Evolutionary conservation across 1,139 yeast genomes (phyloP).

Genomic region (Candida pseudoviswanathii): DNA sequence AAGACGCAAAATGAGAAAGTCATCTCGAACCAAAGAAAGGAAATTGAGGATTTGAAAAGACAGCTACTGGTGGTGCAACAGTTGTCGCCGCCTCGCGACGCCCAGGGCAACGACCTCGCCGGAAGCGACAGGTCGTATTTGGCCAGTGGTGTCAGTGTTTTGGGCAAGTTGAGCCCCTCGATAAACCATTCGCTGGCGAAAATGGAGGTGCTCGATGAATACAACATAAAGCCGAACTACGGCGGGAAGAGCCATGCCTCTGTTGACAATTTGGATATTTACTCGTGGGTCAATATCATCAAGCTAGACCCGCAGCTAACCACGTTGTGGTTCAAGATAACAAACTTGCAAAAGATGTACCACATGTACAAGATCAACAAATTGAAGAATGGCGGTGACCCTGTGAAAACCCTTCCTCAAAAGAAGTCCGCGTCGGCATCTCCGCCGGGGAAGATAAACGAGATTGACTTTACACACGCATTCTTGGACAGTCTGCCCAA

Average conservation of each 20-base stretch:
- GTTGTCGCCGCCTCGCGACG: conserved; percentile 19
- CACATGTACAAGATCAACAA: conserved; percentile 38
- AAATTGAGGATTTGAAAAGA: conserved; percentile 39
- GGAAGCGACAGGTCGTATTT: conserved; percentile 5
- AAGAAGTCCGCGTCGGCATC: conserved; percentile 9
- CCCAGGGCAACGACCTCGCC: not conserved
- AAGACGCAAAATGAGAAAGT: conserved; percentile 26
- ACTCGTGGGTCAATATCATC: conserved; percentile 44
- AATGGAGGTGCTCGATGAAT: conserved; percentile 25
- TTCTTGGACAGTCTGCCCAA: conserved; percentile 7
- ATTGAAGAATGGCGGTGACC: conserved; percentile 10
- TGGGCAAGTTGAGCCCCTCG: conserved; percentile 21
- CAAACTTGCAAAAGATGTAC: conserved; percentile 44
- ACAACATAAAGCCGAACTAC: conserved; percentile 4
- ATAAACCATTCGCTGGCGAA: conserved; percentile 16
- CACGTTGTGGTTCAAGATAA: conserved; percentile 44
- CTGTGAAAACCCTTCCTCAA: conserved; percentile 4
- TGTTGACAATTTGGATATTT: conserved; percentile 18
- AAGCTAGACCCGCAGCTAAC: conserved; percentile 46
- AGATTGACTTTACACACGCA: conserved; percentile 32
- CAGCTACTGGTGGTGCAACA: conserved; percentile 33
- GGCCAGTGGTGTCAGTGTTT: conserved; percentile 14
- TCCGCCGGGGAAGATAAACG: conserved; percentile 16
- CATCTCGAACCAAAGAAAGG: conserved; percentile 30
- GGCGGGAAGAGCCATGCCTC: not conserved